Conservation (phyloP, 106 monocot species). For the Phalaenopsis aphrodite region DNA sequence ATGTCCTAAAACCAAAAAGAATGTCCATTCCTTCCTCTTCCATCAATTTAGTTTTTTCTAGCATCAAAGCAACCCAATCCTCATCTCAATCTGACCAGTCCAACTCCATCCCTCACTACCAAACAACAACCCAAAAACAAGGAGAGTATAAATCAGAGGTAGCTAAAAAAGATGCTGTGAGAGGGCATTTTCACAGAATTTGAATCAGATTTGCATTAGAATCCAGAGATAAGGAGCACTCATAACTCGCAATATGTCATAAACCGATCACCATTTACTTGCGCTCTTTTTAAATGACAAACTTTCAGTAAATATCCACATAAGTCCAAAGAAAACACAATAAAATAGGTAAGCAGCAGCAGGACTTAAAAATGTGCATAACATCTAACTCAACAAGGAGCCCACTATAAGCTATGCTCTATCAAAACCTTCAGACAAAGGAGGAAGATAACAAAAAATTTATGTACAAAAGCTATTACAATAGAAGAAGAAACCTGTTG, state of each 20-base stretch:
- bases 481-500: slow-evolving; percentile 23
- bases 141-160: background rate
- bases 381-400: background rate
- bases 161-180: background rate
- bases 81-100: background rate
- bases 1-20: background rate
- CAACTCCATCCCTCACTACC: background rate
- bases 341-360: background rate
- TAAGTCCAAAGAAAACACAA: background rate
- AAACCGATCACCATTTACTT: background rate
- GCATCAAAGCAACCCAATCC: background rate
- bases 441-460: background rate
- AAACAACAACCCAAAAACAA: background rate
- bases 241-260: background rate
- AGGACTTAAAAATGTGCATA: background rate
- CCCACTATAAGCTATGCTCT: background rate
- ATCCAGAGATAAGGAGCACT: background rate
- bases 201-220: background rate
- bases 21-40: background rate
- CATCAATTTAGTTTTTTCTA: background rate
- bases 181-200: background rate
- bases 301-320: background rate
- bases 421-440: background rate
- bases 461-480: background rate
- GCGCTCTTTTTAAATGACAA: background rate